A percentile compares a stretch with the other conserved stretches of the same genome.
Evolutionary conservation across 2,329 filamentous ascomycete genomes (phyloP).

Genomic region (Cryoendolithus antarcticus): DNA sequence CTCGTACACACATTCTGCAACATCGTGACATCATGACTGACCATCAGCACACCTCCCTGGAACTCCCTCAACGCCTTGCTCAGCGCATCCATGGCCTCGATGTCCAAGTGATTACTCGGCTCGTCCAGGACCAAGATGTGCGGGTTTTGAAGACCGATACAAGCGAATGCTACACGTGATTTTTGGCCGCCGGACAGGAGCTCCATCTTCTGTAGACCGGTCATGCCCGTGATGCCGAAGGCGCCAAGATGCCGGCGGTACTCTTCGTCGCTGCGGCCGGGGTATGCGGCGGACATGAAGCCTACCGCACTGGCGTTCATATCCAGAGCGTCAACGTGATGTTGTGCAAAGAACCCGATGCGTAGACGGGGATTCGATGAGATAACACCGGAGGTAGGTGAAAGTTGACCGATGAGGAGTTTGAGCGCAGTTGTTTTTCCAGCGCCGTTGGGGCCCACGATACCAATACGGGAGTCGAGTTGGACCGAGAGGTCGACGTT

Average conservation of each 20-base stretch:
- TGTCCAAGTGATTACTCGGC: constrained; percentile 96
- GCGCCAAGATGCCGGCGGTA: constrained; percentile 91
- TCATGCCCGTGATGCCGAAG: constrained; percentile 77
- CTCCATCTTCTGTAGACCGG: constrained; percentile 90
- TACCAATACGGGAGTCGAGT: constrained; percentile 93
- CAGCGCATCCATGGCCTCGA: constrained; percentile 96
- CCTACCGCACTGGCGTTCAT: constrained; percentile 78
- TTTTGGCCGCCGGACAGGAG: constrained; percentile 94
- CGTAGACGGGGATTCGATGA: constrained; percentile 79
- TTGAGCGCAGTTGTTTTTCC: constrained; percentile 98
- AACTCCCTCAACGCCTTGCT: constrained; percentile 73
- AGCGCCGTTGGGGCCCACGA: constrained; percentile 97
- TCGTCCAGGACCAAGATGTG: constrained; percentile 98
- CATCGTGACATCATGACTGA: constrained; percentile 98
- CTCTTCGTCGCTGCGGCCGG: constrained; percentile 86
- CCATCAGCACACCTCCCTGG: constrained; percentile 93
- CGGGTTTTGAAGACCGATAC: constrained; percentile 80
- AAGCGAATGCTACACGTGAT: constrained; percentile 96
- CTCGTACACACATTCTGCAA: constrained; percentile 88
- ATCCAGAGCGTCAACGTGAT: constrained; percentile 94
- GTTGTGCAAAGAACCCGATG: constrained; percentile 94
- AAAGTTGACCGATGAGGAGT: constrained; percentile 79
- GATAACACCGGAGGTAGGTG: constrained; percentile 67
- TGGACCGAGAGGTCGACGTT: constrained; percentile 94
- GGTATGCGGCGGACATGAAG: constrained; percentile 91